Evolutionary conservation across 192 early-diverging fungal species (phyloP).

Genomic region (Coemansia erecta): DNA sequence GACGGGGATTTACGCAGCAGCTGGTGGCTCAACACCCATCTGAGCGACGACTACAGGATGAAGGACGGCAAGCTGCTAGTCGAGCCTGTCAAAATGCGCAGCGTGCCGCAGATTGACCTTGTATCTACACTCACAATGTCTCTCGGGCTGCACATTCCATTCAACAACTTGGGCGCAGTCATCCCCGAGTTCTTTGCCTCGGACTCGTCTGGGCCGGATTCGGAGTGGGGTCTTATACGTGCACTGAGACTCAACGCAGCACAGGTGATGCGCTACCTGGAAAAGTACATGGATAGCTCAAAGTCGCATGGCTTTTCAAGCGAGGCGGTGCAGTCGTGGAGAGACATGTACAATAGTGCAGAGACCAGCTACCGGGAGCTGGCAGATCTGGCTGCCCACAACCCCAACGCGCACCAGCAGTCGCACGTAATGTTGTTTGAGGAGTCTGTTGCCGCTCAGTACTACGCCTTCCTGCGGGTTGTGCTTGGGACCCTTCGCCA

Average conservation of each 20-base stretch:
- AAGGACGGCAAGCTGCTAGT: constrained; percentile 8
- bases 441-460: constrained; percentile 37
- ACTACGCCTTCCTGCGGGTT: constrained; percentile 56
- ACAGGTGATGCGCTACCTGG: constrained; percentile 56
- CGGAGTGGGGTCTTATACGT: constrained; percentile 50
- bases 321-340: constrained; percentile 31
- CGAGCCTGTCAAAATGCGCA: constrained; percentile 51
- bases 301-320: constrained; percentile 45
- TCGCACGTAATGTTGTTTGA: constrained; percentile 15
- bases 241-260: constrained; percentile 64
- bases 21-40: constrained; percentile 41
- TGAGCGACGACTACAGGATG: constrained; percentile 30
- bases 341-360: constrained; percentile 24
- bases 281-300: constrained; percentile 32
- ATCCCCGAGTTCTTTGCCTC: constrained; percentile 83
- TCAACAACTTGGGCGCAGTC: constrained; percentile 84
- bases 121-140: constrained; percentile 80
- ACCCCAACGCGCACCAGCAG: constrained; percentile 1
- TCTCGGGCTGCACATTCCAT: constrained; percentile 86
- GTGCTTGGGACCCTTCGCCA: constrained; percentile 71
- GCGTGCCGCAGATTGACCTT: constrained; percentile 87
- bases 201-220: background rate
- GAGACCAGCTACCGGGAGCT: constrained; percentile 38
- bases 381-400: constrained; percentile 1
- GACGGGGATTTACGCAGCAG: constrained; percentile 46